Evolutionary conservation across 2,329 filamentous ascomycete species (phyloP), one percentile per base, ranked within the genome.

Genomic region (Xylaria sp.): DNA sequence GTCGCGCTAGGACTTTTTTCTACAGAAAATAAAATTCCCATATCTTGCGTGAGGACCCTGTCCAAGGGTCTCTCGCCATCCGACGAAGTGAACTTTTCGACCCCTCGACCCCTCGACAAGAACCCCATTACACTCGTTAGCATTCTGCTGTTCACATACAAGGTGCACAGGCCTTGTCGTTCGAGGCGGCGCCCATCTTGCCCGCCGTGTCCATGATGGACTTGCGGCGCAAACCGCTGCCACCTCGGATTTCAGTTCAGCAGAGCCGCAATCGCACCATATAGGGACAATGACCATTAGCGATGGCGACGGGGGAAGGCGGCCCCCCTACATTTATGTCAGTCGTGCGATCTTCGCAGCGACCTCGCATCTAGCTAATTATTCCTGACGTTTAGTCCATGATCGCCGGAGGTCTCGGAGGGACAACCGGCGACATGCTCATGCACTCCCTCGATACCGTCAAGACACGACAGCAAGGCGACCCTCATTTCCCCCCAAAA

Each of bases 361-460:
- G 9, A 42, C 5, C n/a, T 6, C 13, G 12, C n/a, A n/a, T 47
- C 40, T 16, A 40, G 58, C 66, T 71, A 65, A 70, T 60, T 16
- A 23, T 55, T 63, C 48, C 25, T 61, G 71, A 63, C 70, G 68
- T 67, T 69, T 75, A 97, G 93, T 91, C 92, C 79, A 99, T 98
- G 94, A 86, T 99, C 77, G 96, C 96, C 40, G 96, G 96, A 77
- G 96, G 95, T 69, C 85, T 97, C 62, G 96, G 97, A 77, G 96
- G 96, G 62, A 94, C 93, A 18, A 97, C 92, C 65, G 96, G 97
- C 68, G 96, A 99, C 81, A 92, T 99, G 87, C 85, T 99, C 73
- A 99, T 99, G 96, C 96, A 99, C 83, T 98, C 95, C 54, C 88
- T 99, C 77, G 96, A 99, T 81, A 99, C 96, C 0, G 96, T 99